phyloP scores from a whole-genome alignment of 1,139 yeast genomes.

The Yamadazyma atmosphaerica region DNA sequence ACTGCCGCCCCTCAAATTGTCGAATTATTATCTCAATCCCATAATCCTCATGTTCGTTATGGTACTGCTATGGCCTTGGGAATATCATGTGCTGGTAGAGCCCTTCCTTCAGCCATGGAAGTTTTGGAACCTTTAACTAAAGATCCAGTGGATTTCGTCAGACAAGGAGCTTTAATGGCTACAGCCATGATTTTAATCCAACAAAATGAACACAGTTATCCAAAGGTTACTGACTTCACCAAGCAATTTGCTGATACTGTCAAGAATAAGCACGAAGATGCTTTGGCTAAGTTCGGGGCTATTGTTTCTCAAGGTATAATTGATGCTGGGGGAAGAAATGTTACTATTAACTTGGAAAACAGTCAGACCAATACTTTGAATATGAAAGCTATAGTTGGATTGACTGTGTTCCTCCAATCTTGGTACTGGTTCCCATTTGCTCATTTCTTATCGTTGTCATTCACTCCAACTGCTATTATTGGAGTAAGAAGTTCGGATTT shows the following conservation, averaged over 20 bases:
- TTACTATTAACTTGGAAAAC: conserved; percentile 90
- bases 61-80: conserved; percentile 98
- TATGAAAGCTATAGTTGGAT: conserved; percentile 88
- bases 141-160: conserved; percentile 95
- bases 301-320: conserved; percentile 96
- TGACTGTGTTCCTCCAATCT: conserved; percentile 85
- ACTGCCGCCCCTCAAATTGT: conserved; percentile 95
- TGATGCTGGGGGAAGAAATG: conserved; percentile 98
- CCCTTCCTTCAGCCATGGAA: conserved; percentile 83
- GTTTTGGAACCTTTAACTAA: conserved; percentile 89
- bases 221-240: conserved; percentile 77
- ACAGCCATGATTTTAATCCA: conserved; percentile 90
- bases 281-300: conserved; percentile 96
- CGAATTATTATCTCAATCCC: conserved; percentile 88
- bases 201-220: conserved; percentile 83
- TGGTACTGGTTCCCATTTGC: conserved; percentile 99
- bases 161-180: conserved; percentile 96
- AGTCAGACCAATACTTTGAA: conserved; percentile 89
- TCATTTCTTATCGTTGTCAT: conserved; percentile 88
- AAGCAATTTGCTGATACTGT: conserved; percentile 75
- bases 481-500: conserved; percentile 82
- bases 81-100: conserved; percentile 96
- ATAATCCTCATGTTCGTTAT: conserved; percentile 96
- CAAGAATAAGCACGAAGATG: conserved; percentile 90
- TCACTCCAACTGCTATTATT: conserved; percentile 87